Percentiles rank a stretch among this genome's conserved stretches.
phyloP scores from a whole-genome alignment of 257 asterid genomes.

The Gynochthodes officinalis region DNA sequence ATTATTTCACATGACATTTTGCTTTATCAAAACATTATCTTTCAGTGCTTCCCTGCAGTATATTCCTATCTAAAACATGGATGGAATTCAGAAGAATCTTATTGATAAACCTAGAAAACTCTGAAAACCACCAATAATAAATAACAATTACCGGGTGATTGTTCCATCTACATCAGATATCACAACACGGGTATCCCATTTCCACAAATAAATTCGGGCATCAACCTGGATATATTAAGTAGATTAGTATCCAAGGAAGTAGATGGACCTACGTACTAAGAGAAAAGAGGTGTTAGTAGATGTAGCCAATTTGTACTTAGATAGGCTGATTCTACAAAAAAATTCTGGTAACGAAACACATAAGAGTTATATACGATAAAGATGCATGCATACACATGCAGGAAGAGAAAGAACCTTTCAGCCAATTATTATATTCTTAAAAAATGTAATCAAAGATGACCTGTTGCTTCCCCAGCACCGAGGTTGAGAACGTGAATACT shows the following conservation, averaged over 20 bases:
- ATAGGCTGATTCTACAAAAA: background rate
- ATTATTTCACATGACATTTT: background rate
- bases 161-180: slow-evolving; percentile 99
- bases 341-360: background rate
- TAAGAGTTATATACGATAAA: too few relatives aligned
- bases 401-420: slow-evolving; percentile 5
- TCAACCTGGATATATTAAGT: slow-evolving; percentile 61
- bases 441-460: slow-evolving; percentile 30
- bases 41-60: slow-evolving; percentile 4
- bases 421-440: slow-evolving; percentile 12
- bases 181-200: slow-evolving; percentile 79
- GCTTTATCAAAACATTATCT: background rate
- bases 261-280: background rate
- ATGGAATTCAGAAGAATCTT: background rate
- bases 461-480: slow-evolving; percentile 95
- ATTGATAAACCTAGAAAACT: background rate
- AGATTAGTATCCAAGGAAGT: slow-evolving; percentile 20
- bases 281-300: background rate
- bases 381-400: too few relatives aligned
- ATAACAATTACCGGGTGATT: slow-evolving; percentile 62
- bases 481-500: slow-evolving; percentile 77
- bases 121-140: background rate
- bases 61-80: background rate
- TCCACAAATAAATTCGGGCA: slow-evolving; percentile 87
- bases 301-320: background rate